Percentiles rank a stretch among this genome's conserved stretches.
Conservation (phyloP, 2,329 filamentous ascomycete genomes). For the Fusarium tupiense region DNA sequence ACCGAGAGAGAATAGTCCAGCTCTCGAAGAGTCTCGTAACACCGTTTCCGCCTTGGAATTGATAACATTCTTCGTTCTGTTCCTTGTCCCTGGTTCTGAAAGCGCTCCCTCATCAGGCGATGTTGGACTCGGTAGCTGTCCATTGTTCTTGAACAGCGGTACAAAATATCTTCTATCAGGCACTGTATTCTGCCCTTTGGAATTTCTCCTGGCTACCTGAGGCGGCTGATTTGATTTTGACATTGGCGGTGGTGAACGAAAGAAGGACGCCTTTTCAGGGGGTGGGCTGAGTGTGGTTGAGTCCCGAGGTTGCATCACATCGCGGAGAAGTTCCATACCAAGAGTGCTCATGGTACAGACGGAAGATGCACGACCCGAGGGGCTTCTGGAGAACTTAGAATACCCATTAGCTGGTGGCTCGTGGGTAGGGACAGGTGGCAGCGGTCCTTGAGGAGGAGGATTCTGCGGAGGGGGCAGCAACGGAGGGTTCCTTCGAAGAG, state of each 20-base stretch:
- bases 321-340: constrained; percentile 30
- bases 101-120: constrained; percentile 9
- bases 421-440: neutral
- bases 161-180: constrained; percentile 34
- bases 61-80: neutral
- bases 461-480: neutral
- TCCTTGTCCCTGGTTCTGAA: neutral
- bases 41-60: constrained; percentile 10
- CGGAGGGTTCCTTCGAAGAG: neutral
- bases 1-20: constrained; percentile 20
- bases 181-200: neutral
- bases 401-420: neutral
- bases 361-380: constrained; percentile 3
- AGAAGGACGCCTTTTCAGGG: neutral
- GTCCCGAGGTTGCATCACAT: constrained; percentile 32
- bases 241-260: neutral
- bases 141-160: constrained; percentile 25
- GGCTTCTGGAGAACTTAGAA: neutral
- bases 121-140: constrained; percentile 20
- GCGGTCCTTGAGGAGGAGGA: neutral
- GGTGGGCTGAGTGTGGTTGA: constrained; percentile 8
- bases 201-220: neutral
- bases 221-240: neutral
- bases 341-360: constrained; percentile 39
- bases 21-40: constrained; percentile 17